Evolutionary conservation across 352 stramenopile genomes (phyloP).

Genomic region (Pythium rishiriense): DNA sequence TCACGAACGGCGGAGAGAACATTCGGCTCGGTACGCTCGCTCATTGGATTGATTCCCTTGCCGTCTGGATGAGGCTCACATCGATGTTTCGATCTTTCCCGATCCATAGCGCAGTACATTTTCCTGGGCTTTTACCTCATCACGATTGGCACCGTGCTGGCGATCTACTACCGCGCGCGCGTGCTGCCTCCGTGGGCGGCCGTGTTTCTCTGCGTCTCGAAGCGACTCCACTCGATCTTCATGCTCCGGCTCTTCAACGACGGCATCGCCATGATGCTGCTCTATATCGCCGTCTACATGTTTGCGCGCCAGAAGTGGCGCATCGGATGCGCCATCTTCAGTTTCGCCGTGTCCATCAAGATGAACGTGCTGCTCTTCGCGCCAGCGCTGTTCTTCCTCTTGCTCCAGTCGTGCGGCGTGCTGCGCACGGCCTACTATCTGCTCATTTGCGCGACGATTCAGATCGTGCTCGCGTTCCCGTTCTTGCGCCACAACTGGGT

Average conservation of each 20-base stretch:
- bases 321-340: conserved; percentile 93
- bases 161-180: conserved; percentile 84
- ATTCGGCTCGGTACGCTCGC: conserved; percentile 52
- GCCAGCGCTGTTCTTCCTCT: conserved; percentile 94
- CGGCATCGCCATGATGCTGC: conserved; percentile 93
- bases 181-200: conserved; percentile 87
- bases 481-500: conserved; percentile 95
- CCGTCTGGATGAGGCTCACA: background rate
- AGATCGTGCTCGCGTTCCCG: conserved; percentile 90
- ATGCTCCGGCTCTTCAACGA: conserved; percentile 99
- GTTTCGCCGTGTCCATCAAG: conserved; percentile 97
- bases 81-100: background rate
- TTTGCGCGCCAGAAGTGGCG: conserved; percentile 84
- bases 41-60: background rate
- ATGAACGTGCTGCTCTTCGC: conserved; percentile 99
- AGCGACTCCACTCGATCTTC: conserved; percentile 98
- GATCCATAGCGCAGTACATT: conserved; percentile 87
- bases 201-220: conserved; percentile 91
- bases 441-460: conserved; percentile 90
- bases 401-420: conserved; percentile 91
- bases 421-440: conserved; percentile 84
- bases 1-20: conserved; percentile 88
- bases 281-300: conserved; percentile 93
- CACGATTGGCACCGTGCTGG: conserved; percentile 85
- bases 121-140: conserved; percentile 96